These are phyloP conservation scores for Afroboletus lepidellus DNA, from an alignment of 1,284 basidiomycete genomes.

Conservation along the genomic window DNA sequence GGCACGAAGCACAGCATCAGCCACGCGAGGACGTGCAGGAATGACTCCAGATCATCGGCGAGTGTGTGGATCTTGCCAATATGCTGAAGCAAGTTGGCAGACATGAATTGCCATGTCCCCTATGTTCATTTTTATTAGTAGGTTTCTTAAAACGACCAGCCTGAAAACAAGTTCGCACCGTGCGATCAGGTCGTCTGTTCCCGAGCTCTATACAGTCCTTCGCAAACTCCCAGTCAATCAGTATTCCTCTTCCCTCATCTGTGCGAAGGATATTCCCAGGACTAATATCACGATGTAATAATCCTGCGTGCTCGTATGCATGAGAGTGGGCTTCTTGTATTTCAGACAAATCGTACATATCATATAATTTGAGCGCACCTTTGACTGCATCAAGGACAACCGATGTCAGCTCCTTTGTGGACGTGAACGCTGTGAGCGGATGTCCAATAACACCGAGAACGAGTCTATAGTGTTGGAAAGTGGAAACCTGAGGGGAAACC, in stretches of 20 bases:
- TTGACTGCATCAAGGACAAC: not conserved
- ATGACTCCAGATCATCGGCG: not conserved
- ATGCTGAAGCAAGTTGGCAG: not conserved
- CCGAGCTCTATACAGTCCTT: not conserved
- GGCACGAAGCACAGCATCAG: not conserved
- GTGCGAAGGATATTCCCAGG: not conserved
- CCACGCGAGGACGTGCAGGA: not conserved
- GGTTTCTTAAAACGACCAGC: not conserved
- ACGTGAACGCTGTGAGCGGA: not conserved
- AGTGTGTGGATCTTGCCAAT: not conserved
- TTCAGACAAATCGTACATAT: not conserved
- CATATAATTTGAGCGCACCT: not conserved
- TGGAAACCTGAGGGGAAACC: not conserved
- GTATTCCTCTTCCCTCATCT: not conserved
- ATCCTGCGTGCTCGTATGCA: not conserved
- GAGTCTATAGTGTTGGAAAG: not conserved
- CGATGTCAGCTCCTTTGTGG: not conserved
- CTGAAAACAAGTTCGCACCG: not conserved
- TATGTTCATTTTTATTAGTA: not conserved
- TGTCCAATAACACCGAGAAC: not conserved
- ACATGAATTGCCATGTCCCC: not conserved
- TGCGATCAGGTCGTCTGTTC: not conserved
- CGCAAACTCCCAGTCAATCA: conserved; percentile 9
- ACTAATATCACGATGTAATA: not conserved
- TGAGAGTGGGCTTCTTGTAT: not conserved